These are phyloP conservation scores for Fragosphaeria purpurea DNA, from an alignment of 2,329 filamentous ascomycete species.

Conservation along the genomic window DNA sequence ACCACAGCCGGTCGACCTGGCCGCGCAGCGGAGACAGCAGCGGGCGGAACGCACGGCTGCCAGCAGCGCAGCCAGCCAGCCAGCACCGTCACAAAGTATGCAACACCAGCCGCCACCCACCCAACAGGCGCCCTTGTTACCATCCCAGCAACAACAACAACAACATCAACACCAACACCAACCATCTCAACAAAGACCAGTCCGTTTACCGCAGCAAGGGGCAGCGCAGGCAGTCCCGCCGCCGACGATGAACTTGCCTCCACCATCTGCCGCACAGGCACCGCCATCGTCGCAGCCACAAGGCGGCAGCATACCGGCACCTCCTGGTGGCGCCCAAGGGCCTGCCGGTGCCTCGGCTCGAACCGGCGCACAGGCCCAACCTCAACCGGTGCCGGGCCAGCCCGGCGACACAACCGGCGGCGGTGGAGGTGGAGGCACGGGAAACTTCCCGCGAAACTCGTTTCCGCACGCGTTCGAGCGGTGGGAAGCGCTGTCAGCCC, in stretches of 20 bases:
- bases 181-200: conserved; percentile 4
- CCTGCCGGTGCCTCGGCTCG: background rate
- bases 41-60: conserved; percentile 18
- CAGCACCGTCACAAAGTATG: conserved; percentile 3
- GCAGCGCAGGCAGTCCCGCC: background rate
- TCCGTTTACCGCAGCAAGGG: conserved; percentile 2
- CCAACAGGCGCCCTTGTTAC: conserved; percentile 2
- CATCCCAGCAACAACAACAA: background rate
- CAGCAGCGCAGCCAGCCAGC: conserved; percentile 7
- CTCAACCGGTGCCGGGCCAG: conserved; percentile 10
- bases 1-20: conserved; percentile 22
- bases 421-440: conserved; percentile 13
- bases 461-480: conserved; percentile 97
- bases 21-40: conserved; percentile 24
- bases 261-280: background rate
- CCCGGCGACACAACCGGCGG: conserved; percentile 20
- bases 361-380: background rate
- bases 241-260: background rate
- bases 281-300: background rate
- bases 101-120: conserved; percentile 6
- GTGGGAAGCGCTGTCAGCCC: conserved; percentile 93
- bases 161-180: conserved; percentile 8
- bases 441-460: conserved; percentile 47
- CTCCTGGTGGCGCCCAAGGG: background rate
- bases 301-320: background rate